Percentiles rank a stretch among this genome's conserved stretches.
phyloP scores from a whole-genome alignment of 23 red algal species.

The Gracilariopsis chorda region DNA sequence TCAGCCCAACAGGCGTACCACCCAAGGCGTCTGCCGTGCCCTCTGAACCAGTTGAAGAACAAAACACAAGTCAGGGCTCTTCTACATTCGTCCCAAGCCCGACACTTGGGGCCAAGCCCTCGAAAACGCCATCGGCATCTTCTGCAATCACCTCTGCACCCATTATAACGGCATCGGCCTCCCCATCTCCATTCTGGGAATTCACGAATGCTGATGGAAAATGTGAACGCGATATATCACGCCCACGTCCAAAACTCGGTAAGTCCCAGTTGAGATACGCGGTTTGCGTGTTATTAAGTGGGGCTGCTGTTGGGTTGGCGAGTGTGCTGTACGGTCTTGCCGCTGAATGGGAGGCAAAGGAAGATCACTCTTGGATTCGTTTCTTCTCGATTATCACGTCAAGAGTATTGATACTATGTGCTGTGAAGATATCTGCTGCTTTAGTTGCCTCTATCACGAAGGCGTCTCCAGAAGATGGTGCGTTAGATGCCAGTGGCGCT shows the following conservation, averaged over 20 bases:
- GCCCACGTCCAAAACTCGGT: conserved; percentile 10
- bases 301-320: not conserved
- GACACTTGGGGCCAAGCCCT: not conserved
- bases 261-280: conserved; percentile 39
- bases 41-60: not conserved
- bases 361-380: not conserved
- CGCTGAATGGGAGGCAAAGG: conserved; percentile 18
- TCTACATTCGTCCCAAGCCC: not conserved
- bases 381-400: conserved; percentile 4
- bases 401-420: not conserved
- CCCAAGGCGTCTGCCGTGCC: not conserved
- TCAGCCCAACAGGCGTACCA: not conserved
- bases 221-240: not conserved
- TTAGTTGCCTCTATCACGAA: conserved; percentile 44
- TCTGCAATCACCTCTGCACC: not conserved
- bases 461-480: conserved; percentile 25
- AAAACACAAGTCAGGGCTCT: not conserved
- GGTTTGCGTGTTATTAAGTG: conserved; percentile 12
- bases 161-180: not conserved
- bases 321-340: conserved; percentile 15
- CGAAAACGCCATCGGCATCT: not conserved
- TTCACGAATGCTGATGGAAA: conserved; percentile 1
- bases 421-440: conserved; percentile 33
- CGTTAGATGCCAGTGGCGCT: conserved; percentile 28
- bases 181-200: not conserved